Evolutionary conservation across 2,329 filamentous ascomycete species (phyloP), one percentile per base, ranked within the genome.

Genomic region (Nannizziopsis barbatae): DNA sequence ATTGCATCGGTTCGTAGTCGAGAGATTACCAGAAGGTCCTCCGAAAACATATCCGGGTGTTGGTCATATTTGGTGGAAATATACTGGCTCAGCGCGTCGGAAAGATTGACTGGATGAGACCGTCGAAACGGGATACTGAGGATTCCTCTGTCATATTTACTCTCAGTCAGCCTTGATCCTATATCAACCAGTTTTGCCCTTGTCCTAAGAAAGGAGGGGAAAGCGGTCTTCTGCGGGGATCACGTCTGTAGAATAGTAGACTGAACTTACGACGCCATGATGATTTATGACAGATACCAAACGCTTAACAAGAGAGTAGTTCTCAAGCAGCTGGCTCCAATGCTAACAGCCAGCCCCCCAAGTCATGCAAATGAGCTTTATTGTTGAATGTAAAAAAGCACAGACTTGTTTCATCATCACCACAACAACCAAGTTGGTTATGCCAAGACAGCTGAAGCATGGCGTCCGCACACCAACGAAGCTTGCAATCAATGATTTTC

Each of bases 21-120:
- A 62, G 96, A 88, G 60, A 98, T 88, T 55, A 84, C 77, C 61
- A 89, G 81, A 50, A 95, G 79, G 70, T 98, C 92, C 55, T 86
- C 77, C 54, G 80, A 79, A 68, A 98, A 98, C 83, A 95, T 94
- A 66, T 95, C 88, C 31, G 92, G 90, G 63, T 95, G 90, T 65
- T 98, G 92, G 67, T 96, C 90, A 82, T 96, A 96, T 75, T 96
- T 95, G 66, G 80, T 83, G 53, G 88, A 94, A 61, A 98, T 96
- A 71, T 98, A 96, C 64, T 92, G 83, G 55, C 86, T 87, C 64
- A 98, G 88, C 43, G 88, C 84, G 52, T 79, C 75, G 48, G 86
- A 84, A 53, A 96, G 76, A 51, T 83, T 84, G 36, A 95, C 74
- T 50, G 83, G 76, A 55, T 84, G 80, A 45, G 88, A 90, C 62